phyloP scores from a whole-genome alignment of 176 grass and related monocot species.

The Pontederia crassipes region DNA sequence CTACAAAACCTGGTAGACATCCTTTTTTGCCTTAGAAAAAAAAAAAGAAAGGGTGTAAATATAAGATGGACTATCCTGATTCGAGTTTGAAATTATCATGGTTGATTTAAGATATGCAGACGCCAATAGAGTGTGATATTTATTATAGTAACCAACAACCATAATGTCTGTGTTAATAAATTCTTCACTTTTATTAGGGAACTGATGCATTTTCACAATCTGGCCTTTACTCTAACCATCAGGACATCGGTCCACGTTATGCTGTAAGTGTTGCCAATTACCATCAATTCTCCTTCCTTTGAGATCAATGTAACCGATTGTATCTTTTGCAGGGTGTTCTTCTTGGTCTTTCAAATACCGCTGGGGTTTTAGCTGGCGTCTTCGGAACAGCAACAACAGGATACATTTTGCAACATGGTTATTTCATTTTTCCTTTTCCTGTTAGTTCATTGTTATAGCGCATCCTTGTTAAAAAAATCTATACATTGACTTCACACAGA shows the following conservation, averaged over 20 bases:
- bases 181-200: slow-evolving; percentile 37
- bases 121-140: too few relatives aligned
- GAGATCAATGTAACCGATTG: neutral
- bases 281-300: neutral
- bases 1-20: too few relatives aligned
- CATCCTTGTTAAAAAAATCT: neutral
- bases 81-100: too few relatives aligned
- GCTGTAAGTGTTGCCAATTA: slow-evolving; percentile 35
- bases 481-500: neutral
- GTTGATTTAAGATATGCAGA: too few relatives aligned
- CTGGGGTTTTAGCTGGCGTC: slow-evolving; percentile 91
- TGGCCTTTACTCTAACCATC: slow-evolving; percentile 90
- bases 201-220: slow-evolving; percentile 95
- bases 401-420: slow-evolving; percentile 80
- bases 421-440: slow-evolving; percentile 2
- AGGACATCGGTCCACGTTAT: slow-evolving; percentile 94
- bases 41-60: too few relatives aligned
- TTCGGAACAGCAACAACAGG: slow-evolving; percentile 88
- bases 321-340: slow-evolving; percentile 54
- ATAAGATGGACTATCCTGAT: too few relatives aligned
- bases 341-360: slow-evolving; percentile 84
- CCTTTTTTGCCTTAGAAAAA: too few relatives aligned
- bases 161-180: neutral
- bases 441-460: neutral
- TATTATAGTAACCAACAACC: too few relatives aligned